Evolutionary conservation across 1,139 yeast genomes (phyloP).

Genomic region (Blastobotrys elegans): DNA sequence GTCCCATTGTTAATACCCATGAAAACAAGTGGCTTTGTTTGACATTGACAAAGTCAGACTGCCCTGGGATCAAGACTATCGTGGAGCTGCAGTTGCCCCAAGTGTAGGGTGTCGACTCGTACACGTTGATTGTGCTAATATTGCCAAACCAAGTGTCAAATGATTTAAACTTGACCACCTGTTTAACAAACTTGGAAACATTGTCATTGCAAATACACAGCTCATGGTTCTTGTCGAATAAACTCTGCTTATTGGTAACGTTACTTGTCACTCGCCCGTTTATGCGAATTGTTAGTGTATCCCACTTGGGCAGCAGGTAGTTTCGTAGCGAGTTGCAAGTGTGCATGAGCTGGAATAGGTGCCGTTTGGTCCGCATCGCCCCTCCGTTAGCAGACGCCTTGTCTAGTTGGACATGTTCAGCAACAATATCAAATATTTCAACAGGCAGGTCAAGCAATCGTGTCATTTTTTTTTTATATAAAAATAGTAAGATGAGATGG

Average conservation of each 20-base stretch:
- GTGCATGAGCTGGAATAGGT: conserved; percentile 1
- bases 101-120: conserved; percentile 7
- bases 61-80: background rate
- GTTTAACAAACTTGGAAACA: background rate
- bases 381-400: background rate
- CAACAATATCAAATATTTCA: conserved; percentile 8
- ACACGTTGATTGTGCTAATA: background rate
- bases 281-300: conserved; percentile 4
- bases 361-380: background rate
- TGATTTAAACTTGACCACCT: background rate
- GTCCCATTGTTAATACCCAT: conserved; percentile 8
- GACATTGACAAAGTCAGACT: conserved; percentile 4
- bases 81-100: conserved; percentile 11
- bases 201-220: conserved; percentile 1
- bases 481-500: too few relatives aligned
- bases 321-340: conserved; percentile 1
- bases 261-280: background rate
- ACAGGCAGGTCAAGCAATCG: conserved; percentile 6
- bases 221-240: conserved; percentile 1
- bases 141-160: background rate
- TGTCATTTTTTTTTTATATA: too few relatives aligned
- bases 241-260: too few relatives aligned
- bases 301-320: conserved; percentile 6
- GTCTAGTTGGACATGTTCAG: conserved; percentile 6
- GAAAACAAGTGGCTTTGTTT: conserved; percentile 8